Base-by-base conservation (phyloP, 768 basidiomycete species). In the Strobilomyces echinocephalus region DNA sequence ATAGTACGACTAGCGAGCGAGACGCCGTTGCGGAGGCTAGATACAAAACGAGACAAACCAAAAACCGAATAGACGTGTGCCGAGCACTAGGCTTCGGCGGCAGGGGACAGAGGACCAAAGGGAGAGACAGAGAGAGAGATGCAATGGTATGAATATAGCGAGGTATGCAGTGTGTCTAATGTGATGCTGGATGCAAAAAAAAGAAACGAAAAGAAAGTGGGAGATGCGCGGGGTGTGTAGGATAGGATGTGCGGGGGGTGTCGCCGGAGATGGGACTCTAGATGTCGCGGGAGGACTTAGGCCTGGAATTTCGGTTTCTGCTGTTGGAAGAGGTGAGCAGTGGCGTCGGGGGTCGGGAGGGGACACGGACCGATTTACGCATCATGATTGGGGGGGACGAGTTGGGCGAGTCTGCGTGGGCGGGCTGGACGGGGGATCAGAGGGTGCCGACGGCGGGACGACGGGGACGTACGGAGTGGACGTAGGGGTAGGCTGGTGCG, bases 371-470 rank as follows among this genome's bases (percentile, higher is more conserved):
- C 56, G 77, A 70, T 73, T 76, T 76, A 46, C 77, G 78, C 79
- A 82, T 83, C 78, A 81, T 82, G 56, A 83, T 53, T 10, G 78
- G 76, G 14, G 76, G 68, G 18, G 76, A 76, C 16, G 71, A 69
- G 42, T 57, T 69, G 49, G 68, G 55, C 53, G 74, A 73, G 52
- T 74, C 69, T 24, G 74, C 62, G 12, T 73, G 52, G 34, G 71
- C 58, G 11, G 73, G 64, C 78, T 77, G 53, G 15, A 39, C 5
- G n/a, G 21, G 12, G 44, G 57, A 4, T 51, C 54, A 60, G 50
- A 31, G 48, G 46, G 54, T 1, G 14, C 16, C 49, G 4, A 3
- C 4, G 7, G 38, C 10, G 52, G 2, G 36, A 8, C 46, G 16
- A 2, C 10, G 21, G 35, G 1, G 35, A 72, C 73, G 36, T 60